Evolutionary conservation across 2,329 filamentous ascomycete species (phyloP).

Genomic region (Ampelomyces quisqualis): DNA sequence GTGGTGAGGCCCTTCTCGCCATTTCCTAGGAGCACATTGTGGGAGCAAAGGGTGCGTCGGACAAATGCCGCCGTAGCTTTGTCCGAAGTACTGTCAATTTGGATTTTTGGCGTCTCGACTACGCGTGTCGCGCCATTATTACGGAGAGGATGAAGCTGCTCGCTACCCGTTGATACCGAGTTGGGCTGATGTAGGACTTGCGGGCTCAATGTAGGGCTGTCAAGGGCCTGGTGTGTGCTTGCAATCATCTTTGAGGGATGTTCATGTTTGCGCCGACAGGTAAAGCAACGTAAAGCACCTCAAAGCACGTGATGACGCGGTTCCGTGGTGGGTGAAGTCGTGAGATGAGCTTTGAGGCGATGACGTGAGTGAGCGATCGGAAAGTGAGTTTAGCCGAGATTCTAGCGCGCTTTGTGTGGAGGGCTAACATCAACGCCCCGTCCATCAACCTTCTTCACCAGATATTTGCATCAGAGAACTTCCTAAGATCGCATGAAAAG

Average conservation of each 20-base stretch:
- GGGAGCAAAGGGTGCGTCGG: conserved; percentile 79
- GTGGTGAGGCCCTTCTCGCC: conserved; percentile 58
- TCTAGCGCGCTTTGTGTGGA: conserved; percentile 15
- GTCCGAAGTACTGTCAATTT: conserved; percentile 60
- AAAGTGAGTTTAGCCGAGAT: conserved; percentile 18
- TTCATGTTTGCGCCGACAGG: conserved; percentile 17
- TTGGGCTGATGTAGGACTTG: conserved; percentile 17
- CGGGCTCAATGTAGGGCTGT: conserved; percentile 23
- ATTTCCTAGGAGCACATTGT: conserved; percentile 52
- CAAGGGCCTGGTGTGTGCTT: conserved; percentile 24
- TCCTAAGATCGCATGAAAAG: no score
- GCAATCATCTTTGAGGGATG: conserved; percentile 29
- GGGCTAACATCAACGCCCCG: neutral
- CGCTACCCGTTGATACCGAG: conserved; percentile 11
- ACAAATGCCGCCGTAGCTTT: conserved; percentile 78
- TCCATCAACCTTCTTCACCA: conserved; percentile 1
- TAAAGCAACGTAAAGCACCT: conserved; percentile 2
- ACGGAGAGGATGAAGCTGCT: conserved; percentile 19
- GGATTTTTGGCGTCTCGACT: conserved; percentile 28
- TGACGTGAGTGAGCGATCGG: conserved; percentile 17
- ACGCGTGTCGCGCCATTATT: conserved; percentile 16
- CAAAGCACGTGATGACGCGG: conserved; percentile 15
- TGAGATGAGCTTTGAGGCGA: conserved; percentile 11
- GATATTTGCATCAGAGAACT: neutral
- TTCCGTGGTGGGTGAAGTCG: conserved; percentile 10